Percentiles rank a stretch among this genome's conserved stretches.
Conservation (phyloP, 371 early-diverging fungal genomes). For the Rhizopus arrhizus region DNA sequence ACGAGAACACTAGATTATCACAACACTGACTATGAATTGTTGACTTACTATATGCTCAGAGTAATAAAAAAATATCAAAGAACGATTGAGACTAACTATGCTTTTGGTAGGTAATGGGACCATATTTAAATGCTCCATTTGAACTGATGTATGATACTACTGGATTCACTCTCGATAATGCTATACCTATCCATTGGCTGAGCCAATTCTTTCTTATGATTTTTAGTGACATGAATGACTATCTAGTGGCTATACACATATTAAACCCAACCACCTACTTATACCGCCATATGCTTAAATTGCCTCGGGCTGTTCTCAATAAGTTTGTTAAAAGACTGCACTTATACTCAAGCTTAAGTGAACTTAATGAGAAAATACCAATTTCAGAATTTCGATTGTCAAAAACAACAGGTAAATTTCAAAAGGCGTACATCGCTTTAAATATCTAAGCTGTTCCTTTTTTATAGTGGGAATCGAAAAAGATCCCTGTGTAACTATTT, state of each 20-base stretch:
- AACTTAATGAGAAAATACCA: conserved; percentile 70
- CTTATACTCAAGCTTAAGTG: conserved; percentile 65
- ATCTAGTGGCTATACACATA: conserved; percentile 62
- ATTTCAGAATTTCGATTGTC: conserved; percentile 77
- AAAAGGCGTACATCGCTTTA: background rate
- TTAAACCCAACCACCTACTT: conserved; percentile 80
- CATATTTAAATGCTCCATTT: conserved; percentile 64
- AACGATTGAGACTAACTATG: background rate
- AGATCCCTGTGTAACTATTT: conserved; percentile 61
- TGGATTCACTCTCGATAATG: conserved; percentile 73
- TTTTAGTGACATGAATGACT: conserved; percentile 63
- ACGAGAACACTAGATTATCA: conserved; percentile 71
- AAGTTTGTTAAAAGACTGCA: conserved; percentile 64
- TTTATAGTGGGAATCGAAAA: conserved; percentile 64
- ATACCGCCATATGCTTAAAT: conserved; percentile 64
- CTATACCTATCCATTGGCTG: conserved; percentile 78
- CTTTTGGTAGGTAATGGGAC: conserved; percentile 55
- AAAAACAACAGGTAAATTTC: conserved; percentile 61
- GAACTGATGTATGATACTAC: conserved; percentile 85
- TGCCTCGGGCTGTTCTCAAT: conserved; percentile 59
- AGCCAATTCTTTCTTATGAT: conserved; percentile 74
- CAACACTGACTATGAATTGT: conserved; percentile 77
- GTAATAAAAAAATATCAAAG: conserved; percentile 35
- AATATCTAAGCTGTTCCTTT: background rate
- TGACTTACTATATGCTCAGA: conserved; percentile 74